Percentiles rank a stretch among this genome's conserved stretches.
These are phyloP conservation scores for Claviceps capensis DNA, from an alignment of 2,329 filamentous ascomycete genomes.

Conservation along the genomic window DNA sequence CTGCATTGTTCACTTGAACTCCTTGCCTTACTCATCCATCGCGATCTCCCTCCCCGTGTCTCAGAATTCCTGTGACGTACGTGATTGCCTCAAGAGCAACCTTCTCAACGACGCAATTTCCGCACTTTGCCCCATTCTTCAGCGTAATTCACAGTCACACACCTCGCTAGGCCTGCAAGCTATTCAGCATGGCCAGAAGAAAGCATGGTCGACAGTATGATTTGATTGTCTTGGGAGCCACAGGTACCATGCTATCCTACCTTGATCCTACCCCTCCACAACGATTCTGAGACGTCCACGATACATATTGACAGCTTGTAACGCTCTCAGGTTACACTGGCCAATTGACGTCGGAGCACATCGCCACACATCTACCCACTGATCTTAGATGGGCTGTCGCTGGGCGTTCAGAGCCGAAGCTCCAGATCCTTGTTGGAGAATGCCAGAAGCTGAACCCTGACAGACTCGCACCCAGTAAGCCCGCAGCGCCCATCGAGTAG, in stretches of 20 bases:
- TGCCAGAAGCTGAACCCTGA: conserved; percentile 55
- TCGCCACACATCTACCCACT: conserved; percentile 55
- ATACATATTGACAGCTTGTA: not conserved
- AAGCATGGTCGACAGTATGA: conserved; percentile 42
- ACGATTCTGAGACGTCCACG: not conserved
- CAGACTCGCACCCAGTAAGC: conserved; percentile 53
- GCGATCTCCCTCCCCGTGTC: too few species aligned
- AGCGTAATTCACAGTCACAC: not conserved
- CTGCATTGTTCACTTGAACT: too few species aligned
- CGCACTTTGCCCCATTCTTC: not conserved
- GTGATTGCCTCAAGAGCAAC: not conserved
- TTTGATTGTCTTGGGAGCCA: conserved; percentile 43
- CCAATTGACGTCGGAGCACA: conserved; percentile 60
- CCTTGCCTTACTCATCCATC: too few species aligned
- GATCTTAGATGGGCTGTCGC: conserved; percentile 79
- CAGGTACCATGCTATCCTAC: conserved; percentile 25
- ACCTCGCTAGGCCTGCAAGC: not conserved
- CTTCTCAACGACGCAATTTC: not conserved
- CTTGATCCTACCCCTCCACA: conserved; percentile 6
- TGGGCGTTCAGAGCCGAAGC: conserved; percentile 65
- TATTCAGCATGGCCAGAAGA: conserved; percentile 28
- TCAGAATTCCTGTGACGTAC: not conserved
- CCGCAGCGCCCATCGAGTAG: not conserved
- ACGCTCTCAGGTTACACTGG: conserved; percentile 61
- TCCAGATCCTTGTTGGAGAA: conserved; percentile 53